A percentile compares a stretch with the other conserved stretches of the same genome.
These are phyloP conservation scores for Daldinia grandis DNA, from an alignment of 495 filamentous ascomycete species.

Conservation along the genomic window DNA sequence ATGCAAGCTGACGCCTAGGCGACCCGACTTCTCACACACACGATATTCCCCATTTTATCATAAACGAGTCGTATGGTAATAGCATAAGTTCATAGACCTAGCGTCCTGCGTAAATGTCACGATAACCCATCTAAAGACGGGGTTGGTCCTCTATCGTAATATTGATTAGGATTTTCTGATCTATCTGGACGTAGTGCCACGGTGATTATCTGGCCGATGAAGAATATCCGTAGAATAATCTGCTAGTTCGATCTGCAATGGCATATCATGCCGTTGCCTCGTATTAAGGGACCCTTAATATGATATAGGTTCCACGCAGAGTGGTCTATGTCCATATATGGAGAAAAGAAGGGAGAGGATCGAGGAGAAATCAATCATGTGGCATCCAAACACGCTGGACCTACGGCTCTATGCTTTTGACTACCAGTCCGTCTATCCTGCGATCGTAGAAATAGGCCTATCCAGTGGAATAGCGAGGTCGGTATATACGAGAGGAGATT, in stretches of 20 bases:
- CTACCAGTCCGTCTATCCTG: not conserved
- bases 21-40: constrained; percentile 10
- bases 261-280: not conserved
- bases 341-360: constrained; percentile 1
- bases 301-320: not conserved
- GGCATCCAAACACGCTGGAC: not conserved
- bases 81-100: not conserved
- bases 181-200: not conserved
- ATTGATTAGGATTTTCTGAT: not conserved
- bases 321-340: not conserved
- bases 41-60: not conserved
- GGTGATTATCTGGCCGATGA: not conserved
- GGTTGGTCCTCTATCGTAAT: not conserved
- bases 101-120: not conserved
- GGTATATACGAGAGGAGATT: constrained; percentile 8
- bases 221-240: not conserved
- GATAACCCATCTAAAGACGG: not conserved
- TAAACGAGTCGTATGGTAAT: not conserved
- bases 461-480: not conserved
- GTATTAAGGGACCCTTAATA: not conserved
- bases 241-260: not conserved
- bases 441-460: not conserved
- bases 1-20: constrained; percentile 31
- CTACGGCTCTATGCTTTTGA: not conserved
- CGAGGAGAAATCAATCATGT: constrained; percentile 1